Conservation (phyloP, 2,329 filamentous ascomycete genomes). For the Elsinoe batatas region DNA sequence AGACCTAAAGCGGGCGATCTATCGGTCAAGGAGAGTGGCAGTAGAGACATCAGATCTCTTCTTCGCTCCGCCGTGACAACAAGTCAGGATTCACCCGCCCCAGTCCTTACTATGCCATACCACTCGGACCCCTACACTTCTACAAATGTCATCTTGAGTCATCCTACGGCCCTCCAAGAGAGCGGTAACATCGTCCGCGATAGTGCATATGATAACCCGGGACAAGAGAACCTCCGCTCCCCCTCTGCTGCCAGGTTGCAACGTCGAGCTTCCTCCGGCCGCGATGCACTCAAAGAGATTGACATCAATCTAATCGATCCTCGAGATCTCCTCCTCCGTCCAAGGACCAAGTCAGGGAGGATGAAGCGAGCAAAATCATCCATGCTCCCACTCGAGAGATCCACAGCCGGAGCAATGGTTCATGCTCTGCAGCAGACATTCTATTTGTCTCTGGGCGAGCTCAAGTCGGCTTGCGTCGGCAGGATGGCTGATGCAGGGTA, state of each 20-base stretch:
- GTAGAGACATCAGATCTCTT: too few species aligned
- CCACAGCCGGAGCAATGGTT: constrained; percentile 23
- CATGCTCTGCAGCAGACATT: constrained; percentile 18
- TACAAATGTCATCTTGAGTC: too few species aligned
- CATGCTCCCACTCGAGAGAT: constrained; percentile 31
- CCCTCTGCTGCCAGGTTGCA: background rate
- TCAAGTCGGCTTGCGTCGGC: background rate
- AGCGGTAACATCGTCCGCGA: background rate
- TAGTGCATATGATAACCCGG: background rate
- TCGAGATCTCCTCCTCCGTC: constrained; percentile 15
- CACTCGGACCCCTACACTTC: too few species aligned
- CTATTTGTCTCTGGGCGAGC: constrained; percentile 7
- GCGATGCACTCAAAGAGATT: background rate
- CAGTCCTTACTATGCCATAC: too few species aligned
- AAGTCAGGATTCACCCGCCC: background rate
- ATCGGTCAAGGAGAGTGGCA: background rate
- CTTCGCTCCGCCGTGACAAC: background rate
- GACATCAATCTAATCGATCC: constrained; percentile 1
- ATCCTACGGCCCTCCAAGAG: background rate
- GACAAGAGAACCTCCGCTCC: background rate
- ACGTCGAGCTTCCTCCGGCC: background rate
- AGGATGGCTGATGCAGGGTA: background rate
- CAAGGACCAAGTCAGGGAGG: constrained; percentile 13
- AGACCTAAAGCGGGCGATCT: background rate
- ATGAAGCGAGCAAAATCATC: constrained; percentile 27